Percentiles rank a stretch among this genome's conserved stretches.
Conservation (phyloP, 352 stramenopile species). For the Pythium aquatile region DNA sequence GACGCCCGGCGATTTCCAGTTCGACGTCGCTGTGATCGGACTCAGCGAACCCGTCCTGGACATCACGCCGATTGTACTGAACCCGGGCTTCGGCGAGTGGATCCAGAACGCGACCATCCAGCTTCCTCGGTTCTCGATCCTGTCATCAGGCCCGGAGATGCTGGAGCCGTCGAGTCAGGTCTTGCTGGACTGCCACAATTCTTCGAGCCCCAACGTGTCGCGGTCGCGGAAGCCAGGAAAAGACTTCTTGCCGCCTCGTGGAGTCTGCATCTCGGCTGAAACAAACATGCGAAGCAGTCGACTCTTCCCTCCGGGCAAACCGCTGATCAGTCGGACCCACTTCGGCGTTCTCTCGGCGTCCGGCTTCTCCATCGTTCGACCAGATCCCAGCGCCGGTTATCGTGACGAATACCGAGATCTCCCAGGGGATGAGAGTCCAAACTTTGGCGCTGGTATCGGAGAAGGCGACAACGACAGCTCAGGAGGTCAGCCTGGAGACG, state of each 20-base stretch:
- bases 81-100: constrained; percentile 17
- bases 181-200: neutral
- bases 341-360: constrained; percentile 14
- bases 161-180: neutral
- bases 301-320: neutral
- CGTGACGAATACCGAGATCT: neutral
- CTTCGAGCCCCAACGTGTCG: neutral
- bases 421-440: neutral
- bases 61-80: constrained; percentile 10
- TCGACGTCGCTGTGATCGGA: constrained; percentile 19
- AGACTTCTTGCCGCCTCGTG: neutral
- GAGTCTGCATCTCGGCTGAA: neutral
- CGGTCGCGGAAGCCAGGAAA: neutral
- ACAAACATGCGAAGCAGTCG: neutral
- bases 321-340: constrained; percentile 14
- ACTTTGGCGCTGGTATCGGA: neutral
- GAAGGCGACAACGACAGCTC: neutral
- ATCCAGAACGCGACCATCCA: constrained; percentile 17
- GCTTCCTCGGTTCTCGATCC: neutral
- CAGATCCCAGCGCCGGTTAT: neutral
- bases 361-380: constrained; percentile 4
- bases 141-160: neutral
- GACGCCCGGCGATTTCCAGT: constrained; percentile 4
- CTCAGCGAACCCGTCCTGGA: constrained; percentile 9
- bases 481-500: neutral